Evolutionary conservation across 768 basidiomycete genomes (phyloP), one percentile per base, ranked within the genome.

Genomic region (Tylopilus rubrobrunneus): DNA sequence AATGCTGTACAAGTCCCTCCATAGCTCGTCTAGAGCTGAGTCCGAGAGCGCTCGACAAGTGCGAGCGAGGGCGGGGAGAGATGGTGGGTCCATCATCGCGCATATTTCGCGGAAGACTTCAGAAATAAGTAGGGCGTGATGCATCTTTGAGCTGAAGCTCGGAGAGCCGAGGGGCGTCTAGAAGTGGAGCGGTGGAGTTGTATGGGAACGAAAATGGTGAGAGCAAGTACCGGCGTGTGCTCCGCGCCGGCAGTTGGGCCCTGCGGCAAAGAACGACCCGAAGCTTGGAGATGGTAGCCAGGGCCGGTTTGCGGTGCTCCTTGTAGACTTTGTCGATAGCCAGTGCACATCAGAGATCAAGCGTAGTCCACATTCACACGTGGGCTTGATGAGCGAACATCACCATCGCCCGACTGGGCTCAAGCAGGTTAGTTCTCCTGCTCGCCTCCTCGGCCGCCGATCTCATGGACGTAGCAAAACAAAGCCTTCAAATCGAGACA

Each of bases 401-500:
- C 89, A 90, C 61, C 79, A 79, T 66, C 91, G 92, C 57, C 77
- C 95, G 42, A 87, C 92, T 5, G 40, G 21, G 7, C 81, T 92
- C 57, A 97, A 96, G 72, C 94, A 97, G 80, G 81, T 80, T 55
- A 44, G 78, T 62, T 45, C 48, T 51, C 49, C 50, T 44, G 43
- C 33, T 40, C 48, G 52, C 39, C 23, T 43, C 8, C n/a, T n/a
- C n/a, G n/a, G n/a, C n/a, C n/a, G n/a, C 41, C 8, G 4, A 23
- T 42, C 41, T 23, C 6, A 42, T 2, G 11, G 1, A 25, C 43
- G 19, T 58, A 94, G 91, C 75, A 84, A 78, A 97, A 98, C 73
- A 98, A 98, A 70, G 60, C 80, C 2, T 98, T 89, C 78, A 98
- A 98, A 73, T 92, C 92, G 2, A 89, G 85, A 67, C 90, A 94